Base-by-base conservation (phyloP, 2,329 filamentous ascomycete species). In the Alternaria conjuncta region DNA sequence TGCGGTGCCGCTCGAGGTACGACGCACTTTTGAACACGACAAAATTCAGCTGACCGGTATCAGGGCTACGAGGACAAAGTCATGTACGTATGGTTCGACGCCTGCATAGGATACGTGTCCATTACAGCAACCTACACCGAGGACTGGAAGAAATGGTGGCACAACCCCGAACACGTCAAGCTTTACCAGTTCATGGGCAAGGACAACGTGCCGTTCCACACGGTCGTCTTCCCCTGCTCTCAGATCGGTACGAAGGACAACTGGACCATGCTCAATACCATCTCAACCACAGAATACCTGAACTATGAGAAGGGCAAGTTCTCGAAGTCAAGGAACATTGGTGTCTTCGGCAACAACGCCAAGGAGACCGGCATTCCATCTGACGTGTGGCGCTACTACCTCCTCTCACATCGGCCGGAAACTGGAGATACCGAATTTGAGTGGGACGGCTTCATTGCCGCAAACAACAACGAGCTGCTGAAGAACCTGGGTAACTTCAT, bases 111-210 rank as follows among this genome's bases (percentile, higher is more conserved):
- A 20, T 97, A 97, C 78, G 90, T 94, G n/a, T 97, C 93, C 2
- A 97, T 97, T 71, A 97, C 94, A 2, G 93, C 92, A 68, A 94
- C 89, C 72, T 97, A 97, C 80, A 97, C 94, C 6, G 86, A 89
- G 47, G 86, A 96, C 66, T 97, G 94, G 94, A 90, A 97, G 83
- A 87, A 92, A 76, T 97, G 94, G 94, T 97, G 94, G 94, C 90
- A 91, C 76, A 91, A 96, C 79, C 93, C 93, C 0, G 90, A 97
- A 47, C 86, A 97, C 32, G 94, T 97, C 51, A 88, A 91, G 76
- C 87, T 97, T 12, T 97, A 96, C 80, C 94, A 97, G 47, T 82
- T 97, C 85, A 92, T 97, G 88, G 94, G 94, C 82, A 97, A 97
- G 80, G 92, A 95, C 79, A 94, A 95, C 70, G 92, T 93, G 15